Evolutionary conservation across 176 grass and related monocot genomes (phyloP), one percentile per base, ranked within the genome.

Genomic region (Rhipidocladum racemiflorum): DNA sequence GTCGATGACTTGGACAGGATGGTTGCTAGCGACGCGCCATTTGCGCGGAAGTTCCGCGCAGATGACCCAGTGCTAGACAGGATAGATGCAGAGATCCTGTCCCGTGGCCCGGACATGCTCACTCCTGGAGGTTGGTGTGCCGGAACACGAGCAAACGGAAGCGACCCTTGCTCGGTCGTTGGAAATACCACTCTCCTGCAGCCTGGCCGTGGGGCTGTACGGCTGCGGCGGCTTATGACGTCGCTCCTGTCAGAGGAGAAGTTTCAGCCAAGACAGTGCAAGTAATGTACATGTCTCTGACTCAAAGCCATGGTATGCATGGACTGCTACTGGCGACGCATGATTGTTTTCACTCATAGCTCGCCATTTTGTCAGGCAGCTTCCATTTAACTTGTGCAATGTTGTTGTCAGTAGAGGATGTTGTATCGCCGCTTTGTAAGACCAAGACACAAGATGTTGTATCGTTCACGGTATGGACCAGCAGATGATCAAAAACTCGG

Each of bases 211-310:
- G 91, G 91, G 10, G 91, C 87, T 17, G 27, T 81, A 14, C 77
- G 87, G 27, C 72, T 92, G 8, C 69, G 89, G 71, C 84, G 63
- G 23, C 87, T 92, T 34, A 72, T 92, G 23, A 35, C 44, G 0
- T 39, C 29, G 1, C 80, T 92, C 18, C 48, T 92, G 49, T 89
- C 83, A 0, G 82, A 86, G 83, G 86, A 92, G 34, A 92, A 92
- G 61, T 92, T 92, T 72, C 90, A 82, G n/a, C 75, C 86, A 18
- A 86, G 86, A 43, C 90, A 92, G 72, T 92, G 90, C 86, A 89
- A 86, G 69, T 92, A 70, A 40, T n/a, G n/a, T n/a, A n/a, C 3
- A 17, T 69, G 54, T 65, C 43, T 73, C 77, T 85, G 62, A 84
- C 14, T 38, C 12, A 23, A 48, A 64, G 85, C 61, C 39, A 49